Percentiles rank a stretch among this genome's conserved stretches.
Conservation (phyloP, 2,329 filamentous ascomycete species). For the Aspergillus sclerotialis region DNA sequence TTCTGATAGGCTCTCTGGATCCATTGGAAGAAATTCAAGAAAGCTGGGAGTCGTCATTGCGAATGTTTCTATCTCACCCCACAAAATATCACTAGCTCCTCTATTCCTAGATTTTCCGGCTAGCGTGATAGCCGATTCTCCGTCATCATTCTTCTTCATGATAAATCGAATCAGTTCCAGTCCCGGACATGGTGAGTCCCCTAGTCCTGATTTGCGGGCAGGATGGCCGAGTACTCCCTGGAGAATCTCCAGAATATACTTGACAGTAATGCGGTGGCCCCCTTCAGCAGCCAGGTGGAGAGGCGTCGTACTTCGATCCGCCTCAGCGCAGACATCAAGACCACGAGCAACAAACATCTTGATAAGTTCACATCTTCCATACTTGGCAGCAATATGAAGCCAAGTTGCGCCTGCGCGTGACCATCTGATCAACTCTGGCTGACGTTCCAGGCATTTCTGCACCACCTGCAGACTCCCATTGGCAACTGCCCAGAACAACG, state of each 20-base stretch:
- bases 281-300: conserved; percentile 3
- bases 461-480: conserved; percentile 1
- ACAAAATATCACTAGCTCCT: background rate
- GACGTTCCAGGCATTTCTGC: conserved; percentile 1
- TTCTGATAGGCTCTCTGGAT: conserved; percentile 1
- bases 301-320: background rate
- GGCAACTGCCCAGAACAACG: conserved; percentile 3
- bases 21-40: background rate
- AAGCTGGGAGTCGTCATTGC: background rate
- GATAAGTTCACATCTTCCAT: conserved; percentile 1
- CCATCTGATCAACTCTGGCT: conserved; percentile 1
- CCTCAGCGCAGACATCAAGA: background rate
- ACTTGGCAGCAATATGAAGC: conserved; percentile 4
- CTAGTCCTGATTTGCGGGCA: background rate
- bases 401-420: conserved; percentile 2
- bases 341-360: background rate
- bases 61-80: conserved; percentile 1
- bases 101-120: conserved; percentile 1
- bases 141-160: conserved; percentile 1
- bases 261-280: conserved; percentile 1
- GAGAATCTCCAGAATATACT: background rate
- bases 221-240: background rate
- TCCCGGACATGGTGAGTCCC: background rate
- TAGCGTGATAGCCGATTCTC: conserved; percentile 1
- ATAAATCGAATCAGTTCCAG: conserved; percentile 1